Base-by-base conservation (phyloP, 176 grass and related monocot genomes). In the Zea luxurians region DNA sequence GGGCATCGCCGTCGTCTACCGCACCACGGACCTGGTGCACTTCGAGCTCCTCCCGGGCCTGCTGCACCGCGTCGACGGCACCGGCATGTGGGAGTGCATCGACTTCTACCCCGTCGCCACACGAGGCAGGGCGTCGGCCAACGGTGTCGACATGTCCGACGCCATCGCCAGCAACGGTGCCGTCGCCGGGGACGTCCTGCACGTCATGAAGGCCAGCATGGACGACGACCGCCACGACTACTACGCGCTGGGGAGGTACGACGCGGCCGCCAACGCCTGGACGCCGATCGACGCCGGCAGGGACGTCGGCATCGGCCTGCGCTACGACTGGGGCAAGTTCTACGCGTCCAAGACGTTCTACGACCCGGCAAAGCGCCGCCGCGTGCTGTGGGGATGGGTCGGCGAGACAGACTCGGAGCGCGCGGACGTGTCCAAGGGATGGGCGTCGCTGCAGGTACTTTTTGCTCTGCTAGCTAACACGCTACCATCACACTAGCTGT, bases 241-340 rank as follows among this genome's bases (percentile, higher is more conserved):
- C 86, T 99, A 99, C 75, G 92, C 92, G 0, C 60, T 99, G 7
- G 92, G 96, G 0, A 43, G 18, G 16, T 96, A 93, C 47, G 68
- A 96, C 37, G 49, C 78, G 0, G 20, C 43, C 0, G 44, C 8
- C 8, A 95, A 99, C 81, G 5, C 17, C 3, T 99, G 92, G 92
- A 47, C 48, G 58, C 92, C 96, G 2, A n/a, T 89, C 1, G 88
- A 95, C 66, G 2, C 68, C 5, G 71, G 66, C 0, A 62, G 41
- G 0, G 95, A 98, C 79, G 89, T 98, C 4, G 92, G 96, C 63
- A 79, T 81, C 13, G 96, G 96, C 6, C 70, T 98, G 42, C 76
- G 96, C 42, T 98, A 98, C 20, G 96, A 98, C 70, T 98, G 96
- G 96, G 96, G 96, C 1, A 90, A 88, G 74, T 92, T 99, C 79